Evolutionary conservation across 1,139 yeast genomes (phyloP).

Genomic region (Geotrichum fermentans): DNA sequence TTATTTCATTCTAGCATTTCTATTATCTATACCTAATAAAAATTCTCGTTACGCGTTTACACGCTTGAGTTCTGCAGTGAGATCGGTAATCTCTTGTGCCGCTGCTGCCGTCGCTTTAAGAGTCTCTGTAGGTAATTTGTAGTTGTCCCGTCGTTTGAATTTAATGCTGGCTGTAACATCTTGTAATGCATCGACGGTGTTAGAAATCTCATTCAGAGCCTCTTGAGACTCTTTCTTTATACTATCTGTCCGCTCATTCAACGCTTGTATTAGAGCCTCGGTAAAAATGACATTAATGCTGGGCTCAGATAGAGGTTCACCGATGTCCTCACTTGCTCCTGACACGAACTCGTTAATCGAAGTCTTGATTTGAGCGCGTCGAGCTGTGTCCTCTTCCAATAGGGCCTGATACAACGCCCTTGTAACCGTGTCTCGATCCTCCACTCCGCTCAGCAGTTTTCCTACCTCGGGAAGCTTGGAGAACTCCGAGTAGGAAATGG

Average conservation of each 20-base stretch:
- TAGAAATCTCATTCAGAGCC: conserved; percentile 5
- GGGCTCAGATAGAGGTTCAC: conserved; percentile 11
- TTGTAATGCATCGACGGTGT: neutral
- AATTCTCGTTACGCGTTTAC: neutral
- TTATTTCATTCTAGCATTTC: neutral
- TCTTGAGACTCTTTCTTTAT: conserved; percentile 5
- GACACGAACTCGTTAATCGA: conserved; percentile 19
- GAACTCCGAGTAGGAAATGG: conserved; percentile 21
- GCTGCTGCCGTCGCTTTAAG: neutral
- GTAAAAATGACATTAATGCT: conserved; percentile 15
- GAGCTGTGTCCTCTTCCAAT: conserved; percentile 19
- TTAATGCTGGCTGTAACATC: conserved; percentile 3
- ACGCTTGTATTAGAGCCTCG: conserved; percentile 13
- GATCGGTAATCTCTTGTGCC: conserved; percentile 5
- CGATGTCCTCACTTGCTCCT: conserved; percentile 1
- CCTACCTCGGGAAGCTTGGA: conserved; percentile 18
- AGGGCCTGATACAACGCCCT: conserved; percentile 21
- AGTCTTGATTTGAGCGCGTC: conserved; percentile 18
- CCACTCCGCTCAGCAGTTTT: conserved; percentile 6
- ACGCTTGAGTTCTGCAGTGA: neutral
- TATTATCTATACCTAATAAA: neutral
- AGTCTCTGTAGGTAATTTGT: neutral
- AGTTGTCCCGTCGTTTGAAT: neutral
- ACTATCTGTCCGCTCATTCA: conserved; percentile 5
- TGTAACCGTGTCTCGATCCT: conserved; percentile 2